Evolutionary conservation across 768 basidiomycete genomes (phyloP), one percentile per base, ranked within the genome.

Genomic region (Neoboletus brunneissimus): DNA sequence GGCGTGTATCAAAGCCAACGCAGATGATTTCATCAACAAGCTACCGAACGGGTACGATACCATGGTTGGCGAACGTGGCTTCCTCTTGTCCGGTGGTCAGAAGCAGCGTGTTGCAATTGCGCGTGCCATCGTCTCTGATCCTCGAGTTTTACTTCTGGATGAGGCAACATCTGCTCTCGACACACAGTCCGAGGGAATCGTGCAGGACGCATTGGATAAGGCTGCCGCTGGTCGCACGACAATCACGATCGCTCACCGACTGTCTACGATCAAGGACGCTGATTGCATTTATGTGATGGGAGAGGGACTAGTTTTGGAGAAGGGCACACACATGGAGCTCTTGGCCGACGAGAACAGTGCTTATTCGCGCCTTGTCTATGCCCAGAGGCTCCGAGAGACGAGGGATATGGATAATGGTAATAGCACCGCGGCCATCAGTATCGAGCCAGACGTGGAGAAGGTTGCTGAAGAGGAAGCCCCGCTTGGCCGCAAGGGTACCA

Each of bases 111-210:
- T 94, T 38, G 93, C 92, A 3, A 95, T 94, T 64, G 93, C 93
- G 34, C 86, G 91, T 46, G 90, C 91, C 6, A 91, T 93, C 64
- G 91, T 94, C 46, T 92, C 90, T 3, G 88, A 94, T 70, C 92
- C 92, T 3, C 79, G 83, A 35, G 89, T 96, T 56, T 74, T 96
- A 22, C 79, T 96, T n/a, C 81, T 95, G 45, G 93, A 95, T 57
- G 93, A 95, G 62, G 91, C 89, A 13, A 94, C 92, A 2, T 86
- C 84, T 59, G 93, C 92, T 35, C 79, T 94, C n/a, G 93, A 94
- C 73, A 91, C 91, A 0, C 89, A 89, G 62, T 89, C 89, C 3
- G 86, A 88, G 67, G 91, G 91, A 55, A 79, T 94, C 56, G 93
- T 96, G 0, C 93, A 94, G 73, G 88, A 94, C 69, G 93, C 92